phyloP scores from a whole-genome alignment of 1,139 yeast genomes.

The Blastobotrys arbuscula region DNA sequence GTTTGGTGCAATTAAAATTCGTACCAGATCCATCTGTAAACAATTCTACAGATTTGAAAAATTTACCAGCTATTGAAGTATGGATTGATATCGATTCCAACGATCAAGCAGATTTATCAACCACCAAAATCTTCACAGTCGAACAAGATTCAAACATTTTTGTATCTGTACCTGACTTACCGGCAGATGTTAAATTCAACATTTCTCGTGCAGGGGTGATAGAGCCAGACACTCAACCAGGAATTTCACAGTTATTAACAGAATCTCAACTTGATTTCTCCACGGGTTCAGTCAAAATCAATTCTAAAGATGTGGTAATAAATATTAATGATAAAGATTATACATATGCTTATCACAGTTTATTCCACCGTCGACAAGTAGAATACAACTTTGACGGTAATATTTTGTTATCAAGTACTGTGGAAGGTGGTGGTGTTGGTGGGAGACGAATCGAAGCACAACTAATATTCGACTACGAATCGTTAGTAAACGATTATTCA shows the following conservation, averaged over 20 bases:
- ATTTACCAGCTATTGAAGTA: constrained; percentile 50
- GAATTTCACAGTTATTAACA: constrained; percentile 38
- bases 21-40: constrained; percentile 41
- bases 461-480: constrained; percentile 38
- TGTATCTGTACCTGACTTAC: constrained; percentile 39
- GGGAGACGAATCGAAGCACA: constrained; percentile 48
- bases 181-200: constrained; percentile 44
- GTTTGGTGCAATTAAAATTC: constrained; percentile 44
- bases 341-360: constrained; percentile 42
- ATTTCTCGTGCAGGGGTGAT: constrained; percentile 35
- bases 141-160: constrained; percentile 43
- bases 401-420: constrained; percentile 42
- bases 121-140: constrained; percentile 43
- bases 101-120: constrained; percentile 39
- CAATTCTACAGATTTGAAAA: constrained; percentile 22
- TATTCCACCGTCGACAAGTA: constrained; percentile 42
- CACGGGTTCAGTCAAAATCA: constrained; percentile 35
- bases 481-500: neutral
- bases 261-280: constrained; percentile 40
- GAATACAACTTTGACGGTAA: constrained; percentile 38
- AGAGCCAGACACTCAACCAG: constrained; percentile 28
- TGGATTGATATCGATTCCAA: constrained; percentile 44
- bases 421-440: constrained; percentile 54
- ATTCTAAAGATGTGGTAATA: constrained; percentile 40
- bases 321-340: constrained; percentile 36